Evolutionary conservation across 2,329 filamentous ascomycete species (phyloP), one percentile per base, ranked within the genome.

Genomic region (Colletotrichum spinosum): DNA sequence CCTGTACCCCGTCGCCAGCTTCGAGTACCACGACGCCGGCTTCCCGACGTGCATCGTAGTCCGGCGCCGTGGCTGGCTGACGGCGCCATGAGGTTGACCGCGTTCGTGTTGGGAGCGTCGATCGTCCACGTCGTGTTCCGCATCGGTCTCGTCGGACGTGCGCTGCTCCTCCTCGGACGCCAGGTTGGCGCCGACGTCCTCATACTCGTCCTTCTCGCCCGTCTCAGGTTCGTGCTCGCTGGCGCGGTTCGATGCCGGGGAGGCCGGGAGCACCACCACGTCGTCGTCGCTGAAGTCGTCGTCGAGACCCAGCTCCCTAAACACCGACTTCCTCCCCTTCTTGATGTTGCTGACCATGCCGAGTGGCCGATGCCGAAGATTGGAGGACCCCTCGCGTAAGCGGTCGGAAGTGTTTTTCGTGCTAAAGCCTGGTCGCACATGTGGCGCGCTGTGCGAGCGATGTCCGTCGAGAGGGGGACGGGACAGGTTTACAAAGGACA

Each of bases 271-370:
- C 25, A 25, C 25, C 25, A 25, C 25, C 38, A 55, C n/a, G 35
- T 69, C 67, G 41, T 72, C 70, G n/a, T 73, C 71, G 42, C 46
- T 64, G 33, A 70, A 65, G 38, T 78, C 78, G 46, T 79, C 76
- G 53, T 79, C 75, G 17, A 86, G 70, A 5, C 84, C 84, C 45
- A 82, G 72, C 72, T 87, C 84, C 70, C 77, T 84, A 69, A 87
- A 87, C 61, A 86, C 75, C 25, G 84, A 86, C 69, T 77, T 81
- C 53, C 84, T 79, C 46, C 79, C 82, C 71, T 84, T 86, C 67
- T 75, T 78, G 52, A 85, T 80, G 61, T 81, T 84, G 69, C 77
- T 77, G 45, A 70, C 70, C 76, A 81, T 81, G 35, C 76, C 74
- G 68, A 83, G 79, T 1, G 76, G 71, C 51, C 76, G 77, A 10